phyloP scores from a whole-genome alignment of 352 stramenopile species.

The Globisporangium camurandrum region DNA sequence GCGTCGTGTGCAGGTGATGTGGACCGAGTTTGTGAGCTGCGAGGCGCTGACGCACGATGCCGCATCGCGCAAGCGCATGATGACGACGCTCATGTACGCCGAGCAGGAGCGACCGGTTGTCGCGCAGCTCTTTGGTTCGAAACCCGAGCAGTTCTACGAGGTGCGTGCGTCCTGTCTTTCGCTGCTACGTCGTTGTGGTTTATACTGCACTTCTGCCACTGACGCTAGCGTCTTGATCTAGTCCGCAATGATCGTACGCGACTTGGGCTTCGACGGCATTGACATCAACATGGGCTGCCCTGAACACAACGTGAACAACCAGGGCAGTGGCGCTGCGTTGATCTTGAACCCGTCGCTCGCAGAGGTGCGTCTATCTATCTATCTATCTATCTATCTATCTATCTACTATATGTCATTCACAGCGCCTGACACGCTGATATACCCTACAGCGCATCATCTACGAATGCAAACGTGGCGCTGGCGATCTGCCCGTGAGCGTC shows the following conservation, averaged over 20 bases:
- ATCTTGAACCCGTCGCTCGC: constrained; percentile 57
- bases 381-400: background rate
- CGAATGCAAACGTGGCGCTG: constrained; percentile 62
- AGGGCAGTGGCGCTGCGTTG: constrained; percentile 61
- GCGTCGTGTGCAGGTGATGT: constrained; percentile 41
- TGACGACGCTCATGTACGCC: constrained; percentile 66
- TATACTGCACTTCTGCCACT: too few relatives aligned
- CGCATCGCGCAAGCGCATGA: constrained; percentile 59
- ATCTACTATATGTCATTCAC: background rate
- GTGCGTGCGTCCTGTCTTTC: constrained; percentile 12
- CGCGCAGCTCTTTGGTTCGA: constrained; percentile 81
- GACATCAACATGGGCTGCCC: constrained; percentile 86
- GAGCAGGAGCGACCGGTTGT: constrained; percentile 70
- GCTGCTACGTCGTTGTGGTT: too few relatives aligned
- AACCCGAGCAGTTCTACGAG: constrained; percentile 81
- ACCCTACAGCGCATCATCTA: constrained; percentile 29
- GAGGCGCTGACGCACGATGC: constrained; percentile 65
- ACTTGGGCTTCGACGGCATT: constrained; percentile 79
- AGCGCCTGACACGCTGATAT: background rate
- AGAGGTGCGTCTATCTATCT: constrained; percentile 8
- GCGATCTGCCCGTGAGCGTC: constrained; percentile 54
- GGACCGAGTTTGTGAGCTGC: constrained; percentile 84
- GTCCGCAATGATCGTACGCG: constrained; percentile 66
- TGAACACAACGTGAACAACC: constrained; percentile 69
- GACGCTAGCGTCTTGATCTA: constrained; percentile 8